A percentile compares a stretch with the other conserved stretches of the same genome.
Conservation (phyloP, 2,329 filamentous ascomycete species). For the Phaeosphaeria sp. region DNA sequence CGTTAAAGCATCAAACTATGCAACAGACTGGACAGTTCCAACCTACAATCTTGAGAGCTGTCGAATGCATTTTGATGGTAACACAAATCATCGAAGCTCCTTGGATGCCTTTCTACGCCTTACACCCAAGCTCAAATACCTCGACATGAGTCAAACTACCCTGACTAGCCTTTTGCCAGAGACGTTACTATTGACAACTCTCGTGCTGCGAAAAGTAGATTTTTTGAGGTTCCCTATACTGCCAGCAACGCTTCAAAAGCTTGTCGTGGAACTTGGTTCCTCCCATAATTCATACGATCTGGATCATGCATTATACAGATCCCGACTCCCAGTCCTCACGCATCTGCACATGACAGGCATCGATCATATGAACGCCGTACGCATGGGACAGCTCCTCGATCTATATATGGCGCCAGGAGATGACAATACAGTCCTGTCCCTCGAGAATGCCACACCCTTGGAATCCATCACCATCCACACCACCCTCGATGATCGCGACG, state of each 20-base stretch:
- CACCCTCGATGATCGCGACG: background rate
- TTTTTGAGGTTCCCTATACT: constrained; percentile 10
- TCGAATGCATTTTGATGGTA: constrained; percentile 10
- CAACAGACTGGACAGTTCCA: constrained; percentile 30
- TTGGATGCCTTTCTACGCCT: constrained; percentile 8
- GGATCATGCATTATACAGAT: background rate
- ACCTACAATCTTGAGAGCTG: constrained; percentile 34
- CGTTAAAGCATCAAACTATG: background rate
- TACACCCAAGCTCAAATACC: constrained; percentile 20
- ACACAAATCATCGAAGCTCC: background rate
- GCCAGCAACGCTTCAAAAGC: constrained; percentile 23
- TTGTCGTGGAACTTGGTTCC: constrained; percentile 12
- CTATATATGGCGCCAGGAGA: background rate
- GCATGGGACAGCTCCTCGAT: constrained; percentile 23
- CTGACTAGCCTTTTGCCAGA: constrained; percentile 5
- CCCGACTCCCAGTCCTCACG: constrained; percentile 18
- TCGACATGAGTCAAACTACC: constrained; percentile 2
- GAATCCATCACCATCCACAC: constrained; percentile 9
- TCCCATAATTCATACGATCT: background rate
- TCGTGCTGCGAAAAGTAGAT: constrained; percentile 15
- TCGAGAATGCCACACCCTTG: constrained; percentile 5
- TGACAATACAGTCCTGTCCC: background rate
- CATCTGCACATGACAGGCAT: constrained; percentile 26
- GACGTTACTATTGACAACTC: constrained; percentile 11
- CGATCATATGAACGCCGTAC: constrained; percentile 2